phyloP scores from a whole-genome alignment of 2,329 filamentous ascomycete species.

The Lomentospora prolificans region DNA sequence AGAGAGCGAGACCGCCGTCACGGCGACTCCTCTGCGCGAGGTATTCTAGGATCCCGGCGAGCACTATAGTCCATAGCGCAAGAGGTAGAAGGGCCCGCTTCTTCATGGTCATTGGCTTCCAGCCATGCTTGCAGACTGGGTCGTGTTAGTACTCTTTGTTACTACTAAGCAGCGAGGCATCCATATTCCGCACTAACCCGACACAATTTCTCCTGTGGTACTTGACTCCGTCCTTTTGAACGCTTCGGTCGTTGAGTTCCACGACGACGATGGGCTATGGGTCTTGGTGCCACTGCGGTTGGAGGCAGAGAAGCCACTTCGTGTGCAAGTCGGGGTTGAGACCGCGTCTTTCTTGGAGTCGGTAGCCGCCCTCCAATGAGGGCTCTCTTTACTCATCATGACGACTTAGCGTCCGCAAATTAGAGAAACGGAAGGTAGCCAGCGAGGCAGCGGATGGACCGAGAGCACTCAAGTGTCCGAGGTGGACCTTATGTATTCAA shows the following conservation, averaged over 20 bases:
- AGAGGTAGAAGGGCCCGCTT: conserved; percentile 26
- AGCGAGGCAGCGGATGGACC: too few relatives aligned
- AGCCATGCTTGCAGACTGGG: conserved; percentile 9
- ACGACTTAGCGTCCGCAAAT: not conserved
- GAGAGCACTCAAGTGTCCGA: too few relatives aligned
- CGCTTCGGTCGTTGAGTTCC: not conserved
- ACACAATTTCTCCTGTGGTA: too few relatives aligned
- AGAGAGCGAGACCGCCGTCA: conserved; percentile 29
- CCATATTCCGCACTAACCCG: too few relatives aligned
- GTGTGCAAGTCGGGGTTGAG: not conserved
- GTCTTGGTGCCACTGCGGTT: not conserved
- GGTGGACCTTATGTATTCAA: not conserved
- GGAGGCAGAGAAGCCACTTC: not conserved
- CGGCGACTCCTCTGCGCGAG: conserved; percentile 28
- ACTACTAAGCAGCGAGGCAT: too few relatives aligned
- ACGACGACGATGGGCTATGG: not conserved
- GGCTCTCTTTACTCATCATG: not conserved
- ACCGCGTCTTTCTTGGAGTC: not conserved
- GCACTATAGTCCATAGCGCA: conserved; percentile 22
- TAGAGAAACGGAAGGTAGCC: too few relatives aligned
- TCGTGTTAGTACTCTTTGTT: not conserved
- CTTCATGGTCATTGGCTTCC: conserved; percentile 11
- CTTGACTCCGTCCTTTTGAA: not conserved
- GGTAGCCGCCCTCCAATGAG: not conserved
- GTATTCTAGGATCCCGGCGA: conserved; percentile 35